Evolutionary conservation across 192 early-diverging fungal species (phyloP).

Genomic region (Gamsiella multidivaricata): DNA sequence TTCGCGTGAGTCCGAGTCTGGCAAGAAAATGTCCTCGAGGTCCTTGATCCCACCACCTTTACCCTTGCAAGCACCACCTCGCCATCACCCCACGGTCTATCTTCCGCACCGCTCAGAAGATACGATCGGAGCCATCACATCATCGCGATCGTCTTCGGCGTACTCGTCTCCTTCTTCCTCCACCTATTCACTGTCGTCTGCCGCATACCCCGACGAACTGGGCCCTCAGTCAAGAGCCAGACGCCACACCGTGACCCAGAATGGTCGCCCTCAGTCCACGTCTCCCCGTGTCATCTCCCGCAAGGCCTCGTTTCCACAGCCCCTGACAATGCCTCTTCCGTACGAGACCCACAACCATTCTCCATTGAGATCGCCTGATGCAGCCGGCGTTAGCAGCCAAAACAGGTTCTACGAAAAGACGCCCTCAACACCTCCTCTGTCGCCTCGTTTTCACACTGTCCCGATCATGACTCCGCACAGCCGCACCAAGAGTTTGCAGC

Average conservation of each 20-base stretch:
- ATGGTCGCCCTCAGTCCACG: not conserved
- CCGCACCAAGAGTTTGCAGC: slow-evolving; percentile 18
- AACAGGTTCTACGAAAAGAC: not conserved
- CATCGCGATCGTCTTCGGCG: not conserved
- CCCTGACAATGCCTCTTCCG: not conserved
- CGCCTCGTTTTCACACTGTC: too few species aligned
- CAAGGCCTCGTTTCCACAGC: not conserved
- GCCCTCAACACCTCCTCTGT: too few species aligned
- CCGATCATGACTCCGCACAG: not conserved
- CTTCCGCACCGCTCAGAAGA: slow-evolving; percentile 19
- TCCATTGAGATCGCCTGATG: too few species aligned
- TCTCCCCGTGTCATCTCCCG: not conserved
- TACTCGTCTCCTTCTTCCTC: slow-evolving; percentile 5
- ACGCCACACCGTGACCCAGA: not conserved
- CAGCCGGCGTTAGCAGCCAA: not conserved
- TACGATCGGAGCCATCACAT: not conserved
- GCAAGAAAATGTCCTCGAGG: not conserved
- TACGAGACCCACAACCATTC: too few species aligned
- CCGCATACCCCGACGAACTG: not conserved
- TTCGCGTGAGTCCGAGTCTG: too few species aligned
- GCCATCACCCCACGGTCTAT: slow-evolving; percentile 21
- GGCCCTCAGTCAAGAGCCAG: not conserved
- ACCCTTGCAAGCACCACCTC: slow-evolving; percentile 37
- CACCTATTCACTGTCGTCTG: not conserved
- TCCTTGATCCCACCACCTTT: slow-evolving; percentile 26